Evolutionary conservation across 169 alveolate species (phyloP).

Genomic region (Cardiosporidium cionae): DNA sequence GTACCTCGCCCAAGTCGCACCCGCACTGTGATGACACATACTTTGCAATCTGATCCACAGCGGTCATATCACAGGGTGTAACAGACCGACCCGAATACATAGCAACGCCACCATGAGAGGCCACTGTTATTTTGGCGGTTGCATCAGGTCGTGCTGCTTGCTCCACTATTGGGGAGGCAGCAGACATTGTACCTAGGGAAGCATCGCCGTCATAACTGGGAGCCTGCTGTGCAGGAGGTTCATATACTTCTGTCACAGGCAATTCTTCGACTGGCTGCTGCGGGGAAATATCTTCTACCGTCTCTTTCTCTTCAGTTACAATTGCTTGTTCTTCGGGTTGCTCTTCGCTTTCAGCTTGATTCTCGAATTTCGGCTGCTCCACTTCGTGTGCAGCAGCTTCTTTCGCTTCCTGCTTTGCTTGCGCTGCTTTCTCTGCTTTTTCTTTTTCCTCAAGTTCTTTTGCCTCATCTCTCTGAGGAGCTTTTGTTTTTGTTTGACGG

Average conservation of each 20-base stretch:
- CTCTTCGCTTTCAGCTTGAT: neutral
- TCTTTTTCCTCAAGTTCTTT: conserved; percentile 38
- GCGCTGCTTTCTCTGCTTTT: conserved; percentile 4
- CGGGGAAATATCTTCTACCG: conserved; percentile 23
- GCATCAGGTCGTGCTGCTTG: conserved; percentile 35
- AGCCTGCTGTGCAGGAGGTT: conserved; percentile 13
- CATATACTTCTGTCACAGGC: conserved; percentile 22
- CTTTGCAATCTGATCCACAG: conserved; percentile 50
- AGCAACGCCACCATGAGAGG: conserved; percentile 35
- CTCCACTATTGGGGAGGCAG: conserved; percentile 37
- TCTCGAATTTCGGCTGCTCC: conserved; percentile 4
- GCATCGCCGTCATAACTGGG: conserved; percentile 31
- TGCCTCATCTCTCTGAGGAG: conserved; percentile 51
- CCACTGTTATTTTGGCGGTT: conserved; percentile 36
- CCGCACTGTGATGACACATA: conserved; percentile 53
- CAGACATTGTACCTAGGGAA: conserved; percentile 32
- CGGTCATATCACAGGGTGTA: conserved; percentile 55
- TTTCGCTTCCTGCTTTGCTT: conserved; percentile 26
- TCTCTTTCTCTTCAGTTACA: neutral
- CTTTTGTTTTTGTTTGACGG: conserved; percentile 43
- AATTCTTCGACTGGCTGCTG: conserved; percentile 23
- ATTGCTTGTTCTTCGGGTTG: neutral
- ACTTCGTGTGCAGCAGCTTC: conserved; percentile 26
- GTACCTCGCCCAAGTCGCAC: conserved; percentile 56
- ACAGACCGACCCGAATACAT: conserved; percentile 26